These are phyloP conservation scores for Linnemannia hyalina DNA, from an alignment of 192 early-diverging fungal species.

Conservation along the genomic window DNA sequence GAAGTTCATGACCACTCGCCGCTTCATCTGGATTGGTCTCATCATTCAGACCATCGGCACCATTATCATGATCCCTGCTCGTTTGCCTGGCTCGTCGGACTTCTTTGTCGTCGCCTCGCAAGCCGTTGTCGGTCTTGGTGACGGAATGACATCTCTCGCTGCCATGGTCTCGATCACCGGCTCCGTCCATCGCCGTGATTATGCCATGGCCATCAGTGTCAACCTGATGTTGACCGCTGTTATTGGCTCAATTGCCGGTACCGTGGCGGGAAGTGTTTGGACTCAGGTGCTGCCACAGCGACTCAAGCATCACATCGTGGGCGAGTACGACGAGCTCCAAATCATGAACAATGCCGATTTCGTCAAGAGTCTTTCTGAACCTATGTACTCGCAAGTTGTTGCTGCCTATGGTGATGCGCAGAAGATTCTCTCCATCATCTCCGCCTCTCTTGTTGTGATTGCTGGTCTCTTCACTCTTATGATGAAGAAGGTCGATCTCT, in stretches of 20 bases:
- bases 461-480: conserved; percentile 13
- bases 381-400: conserved; percentile 8
- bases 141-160: conserved; percentile 14
- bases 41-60: conserved; percentile 11
- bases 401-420: conserved; percentile 16
- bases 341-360: conserved; percentile 11
- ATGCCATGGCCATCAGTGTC: conserved; percentile 14
- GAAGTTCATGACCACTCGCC: conserved; percentile 4
- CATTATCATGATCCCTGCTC: conserved; percentile 19
- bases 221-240: not conserved
- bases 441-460: conserved; percentile 8
- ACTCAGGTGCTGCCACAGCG: conserved; percentile 19
- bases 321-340: not conserved
- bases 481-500: conserved; percentile 17
- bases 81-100: conserved; percentile 13
- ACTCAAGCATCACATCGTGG: conserved; percentile 5
- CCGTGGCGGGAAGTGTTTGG: conserved; percentile 9
- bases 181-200: conserved; percentile 8
- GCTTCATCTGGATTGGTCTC: conserved; percentile 23
- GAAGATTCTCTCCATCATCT: conserved; percentile 17
- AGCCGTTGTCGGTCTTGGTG: conserved; percentile 20
- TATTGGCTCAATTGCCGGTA: not conserved
- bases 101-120: conserved; percentile 6
- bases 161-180: conserved; percentile 13
- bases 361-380: not conserved